These are phyloP conservation scores for Aspergillus costaricaensis DNA, from an alignment of 2,329 filamentous ascomycete genomes.

Conservation along the genomic window DNA sequence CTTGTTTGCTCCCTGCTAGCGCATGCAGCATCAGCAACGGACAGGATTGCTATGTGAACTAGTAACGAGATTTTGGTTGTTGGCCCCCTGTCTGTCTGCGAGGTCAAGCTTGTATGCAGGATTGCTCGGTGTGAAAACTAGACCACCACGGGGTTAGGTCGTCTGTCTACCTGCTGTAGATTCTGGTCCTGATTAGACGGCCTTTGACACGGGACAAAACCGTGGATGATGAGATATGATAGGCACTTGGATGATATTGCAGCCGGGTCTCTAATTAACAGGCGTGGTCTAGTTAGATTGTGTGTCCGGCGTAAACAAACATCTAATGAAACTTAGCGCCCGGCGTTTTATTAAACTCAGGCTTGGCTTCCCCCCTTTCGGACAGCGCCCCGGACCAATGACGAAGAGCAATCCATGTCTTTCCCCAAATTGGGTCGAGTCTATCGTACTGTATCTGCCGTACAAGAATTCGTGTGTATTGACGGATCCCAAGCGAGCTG, in stretches of 20 bases:
- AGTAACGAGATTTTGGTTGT: neutral
- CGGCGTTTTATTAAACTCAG: conserved; percentile 19
- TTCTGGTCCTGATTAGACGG: neutral
- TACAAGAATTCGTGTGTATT: neutral
- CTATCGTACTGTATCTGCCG: neutral
- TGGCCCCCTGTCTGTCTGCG: neutral
- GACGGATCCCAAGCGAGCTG: neutral
- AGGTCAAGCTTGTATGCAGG: neutral
- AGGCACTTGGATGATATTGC: neutral
- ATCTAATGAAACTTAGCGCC: conserved; percentile 11
- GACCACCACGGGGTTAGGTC: neutral
- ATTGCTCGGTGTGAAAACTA: neutral
- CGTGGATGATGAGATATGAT: neutral
- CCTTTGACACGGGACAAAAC: neutral
- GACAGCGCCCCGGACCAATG: conserved; percentile 8
- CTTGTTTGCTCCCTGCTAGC: neutral
- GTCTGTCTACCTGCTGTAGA: neutral
- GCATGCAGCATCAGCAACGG: conserved; percentile 2
- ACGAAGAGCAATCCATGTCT: neutral
- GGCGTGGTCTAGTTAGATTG: conserved; percentile 1
- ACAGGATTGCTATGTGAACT: neutral
- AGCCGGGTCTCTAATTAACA: neutral
- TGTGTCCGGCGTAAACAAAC: neutral
- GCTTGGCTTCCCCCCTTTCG: conserved; percentile 13
- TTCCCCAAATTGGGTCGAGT: neutral